Conservation (phyloP, 1,284 basidiomycete species). For the Amanita bisporigera region DNA sequence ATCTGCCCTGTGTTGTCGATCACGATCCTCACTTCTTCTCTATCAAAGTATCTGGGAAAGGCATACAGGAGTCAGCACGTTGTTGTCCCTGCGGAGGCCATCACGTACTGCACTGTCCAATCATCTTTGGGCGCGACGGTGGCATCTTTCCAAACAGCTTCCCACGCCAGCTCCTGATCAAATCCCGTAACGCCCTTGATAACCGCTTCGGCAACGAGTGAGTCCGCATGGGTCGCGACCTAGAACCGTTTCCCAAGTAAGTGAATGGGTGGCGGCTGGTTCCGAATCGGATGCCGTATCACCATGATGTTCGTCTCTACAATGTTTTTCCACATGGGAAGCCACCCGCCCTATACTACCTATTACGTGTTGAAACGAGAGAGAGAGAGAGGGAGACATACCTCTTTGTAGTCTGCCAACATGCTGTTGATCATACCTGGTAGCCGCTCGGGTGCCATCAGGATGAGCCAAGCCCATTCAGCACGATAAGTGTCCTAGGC, state of each 20-base stretch:
- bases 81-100: not conserved
- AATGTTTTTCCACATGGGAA: slow-evolving; percentile 93
- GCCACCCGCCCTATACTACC: slow-evolving; percentile 68
- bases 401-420: slow-evolving; percentile 78
- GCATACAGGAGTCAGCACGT: not conserved
- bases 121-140: slow-evolving; percentile 71
- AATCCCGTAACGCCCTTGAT: slow-evolving; percentile 68
- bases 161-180: slow-evolving; percentile 69
- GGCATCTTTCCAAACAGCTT: slow-evolving; percentile 79
- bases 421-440: slow-evolving; percentile 80
- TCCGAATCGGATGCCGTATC: slow-evolving; percentile 3
- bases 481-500: slow-evolving; percentile 78
- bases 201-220: slow-evolving; percentile 79
- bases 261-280: not conserved
- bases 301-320: slow-evolving; percentile 79
- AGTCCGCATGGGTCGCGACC: slow-evolving; percentile 83
- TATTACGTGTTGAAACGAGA: not conserved
- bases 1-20: not conserved
- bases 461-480: slow-evolving; percentile 78
- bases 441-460: slow-evolving; percentile 77
- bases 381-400: slow-evolving; percentile 22
- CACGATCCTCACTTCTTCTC: slow-evolving; percentile 61
- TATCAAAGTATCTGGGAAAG: slow-evolving; percentile 64
- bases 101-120: slow-evolving; percentile 39
- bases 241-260: slow-evolving; percentile 27